These are phyloP conservation scores for Porcisia deanei DNA, from an alignment of 208 protist species.

Conservation along the genomic window DNA sequence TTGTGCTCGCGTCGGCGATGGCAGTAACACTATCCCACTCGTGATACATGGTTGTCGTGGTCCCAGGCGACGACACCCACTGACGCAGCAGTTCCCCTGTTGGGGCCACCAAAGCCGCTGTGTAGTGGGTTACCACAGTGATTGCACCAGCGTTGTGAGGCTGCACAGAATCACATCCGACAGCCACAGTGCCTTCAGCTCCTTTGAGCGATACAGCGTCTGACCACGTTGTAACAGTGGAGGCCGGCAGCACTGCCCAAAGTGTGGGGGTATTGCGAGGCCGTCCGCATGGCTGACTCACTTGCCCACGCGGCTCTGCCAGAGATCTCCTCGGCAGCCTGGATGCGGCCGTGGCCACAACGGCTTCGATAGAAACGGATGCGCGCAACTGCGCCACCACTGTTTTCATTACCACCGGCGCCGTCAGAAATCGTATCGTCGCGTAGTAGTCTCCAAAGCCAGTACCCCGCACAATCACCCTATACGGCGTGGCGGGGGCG, in stretches of 20 bases:
- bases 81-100: slow-evolving; percentile 15
- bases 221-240: neutral
- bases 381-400: slow-evolving; percentile 15
- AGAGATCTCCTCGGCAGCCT: no score
- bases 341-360: no score
- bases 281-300: neutral
- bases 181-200: no score
- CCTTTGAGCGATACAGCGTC: no score
- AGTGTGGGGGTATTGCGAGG: slow-evolving; percentile 1
- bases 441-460: slow-evolving; percentile 26
- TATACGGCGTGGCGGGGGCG: slow-evolving; percentile 12
- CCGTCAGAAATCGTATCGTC: slow-evolving; percentile 11
- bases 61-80: slow-evolving; percentile 12
- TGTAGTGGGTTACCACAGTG: slow-evolving; percentile 21
- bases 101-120: slow-evolving; percentile 5
- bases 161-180: no score
- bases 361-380: neutral
- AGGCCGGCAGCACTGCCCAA: slow-evolving; percentile 18
- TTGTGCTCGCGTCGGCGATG: neutral
- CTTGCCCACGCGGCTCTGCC: neutral
- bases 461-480: slow-evolving; percentile 12
- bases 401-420: slow-evolving; percentile 7
- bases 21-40: slow-evolving; percentile 11
- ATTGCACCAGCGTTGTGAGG: neutral
- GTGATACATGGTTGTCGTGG: slow-evolving; percentile 17